Evolutionary conservation across 2,329 filamentous ascomycete species (phyloP).

Genomic region (Colletotrichum tanaceti): DNA sequence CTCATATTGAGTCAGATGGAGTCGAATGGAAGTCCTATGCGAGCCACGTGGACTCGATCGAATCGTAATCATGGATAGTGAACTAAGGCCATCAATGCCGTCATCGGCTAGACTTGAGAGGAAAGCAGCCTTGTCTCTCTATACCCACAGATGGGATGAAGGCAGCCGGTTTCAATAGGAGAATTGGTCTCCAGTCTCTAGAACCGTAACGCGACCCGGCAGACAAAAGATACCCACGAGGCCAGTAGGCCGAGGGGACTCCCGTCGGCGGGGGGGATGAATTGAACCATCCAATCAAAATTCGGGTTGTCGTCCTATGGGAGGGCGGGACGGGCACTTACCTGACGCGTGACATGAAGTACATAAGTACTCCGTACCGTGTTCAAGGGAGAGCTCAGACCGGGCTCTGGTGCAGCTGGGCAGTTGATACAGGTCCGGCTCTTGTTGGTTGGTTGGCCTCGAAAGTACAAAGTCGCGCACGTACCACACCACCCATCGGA

Average conservation of each 20-base stretch:
- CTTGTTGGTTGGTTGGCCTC: conserved; percentile 6
- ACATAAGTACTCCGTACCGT: no score
- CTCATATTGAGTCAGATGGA: no score
- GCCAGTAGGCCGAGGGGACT: no score
- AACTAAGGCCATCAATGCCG: not conserved
- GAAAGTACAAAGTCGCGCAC: conserved; percentile 26
- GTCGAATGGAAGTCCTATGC: not conserved
- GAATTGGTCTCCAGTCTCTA: not conserved
- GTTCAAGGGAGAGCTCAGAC: conserved; percentile 17
- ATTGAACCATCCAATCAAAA: conserved; percentile 34
- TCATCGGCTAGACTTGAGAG: no score
- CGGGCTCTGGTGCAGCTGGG: conserved; percentile 10
- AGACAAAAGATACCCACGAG: no score
- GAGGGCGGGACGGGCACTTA: conserved; percentile 8
- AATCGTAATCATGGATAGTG: not conserved
- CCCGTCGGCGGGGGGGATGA: not conserved
- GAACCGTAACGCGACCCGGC: not conserved
- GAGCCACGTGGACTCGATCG: not conserved
- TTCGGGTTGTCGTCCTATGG: conserved; percentile 3
- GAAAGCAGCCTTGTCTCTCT: not conserved
- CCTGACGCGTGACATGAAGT: conserved; percentile 28
- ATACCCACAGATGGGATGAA: not conserved
- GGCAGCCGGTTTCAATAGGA: no score
- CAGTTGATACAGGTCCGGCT: conserved; percentile 12
- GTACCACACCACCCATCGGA: conserved; percentile 16